Evolutionary conservation across 768 basidiomycete species (phyloP).

Genomic region (Amylocystis lapponica): DNA sequence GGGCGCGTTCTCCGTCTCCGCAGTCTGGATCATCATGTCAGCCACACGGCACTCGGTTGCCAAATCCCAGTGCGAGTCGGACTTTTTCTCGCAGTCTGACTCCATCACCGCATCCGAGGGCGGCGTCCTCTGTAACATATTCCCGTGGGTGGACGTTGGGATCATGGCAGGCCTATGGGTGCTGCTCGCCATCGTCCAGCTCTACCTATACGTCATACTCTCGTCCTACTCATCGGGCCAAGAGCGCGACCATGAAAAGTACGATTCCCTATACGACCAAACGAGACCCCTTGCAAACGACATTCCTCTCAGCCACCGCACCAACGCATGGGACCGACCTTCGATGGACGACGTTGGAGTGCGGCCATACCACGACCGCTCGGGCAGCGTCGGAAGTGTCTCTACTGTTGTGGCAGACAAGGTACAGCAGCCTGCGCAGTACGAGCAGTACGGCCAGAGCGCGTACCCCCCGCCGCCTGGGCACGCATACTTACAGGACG

Average conservation of each 20-base stretch:
- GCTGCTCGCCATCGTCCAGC: slow-evolving; percentile 72
- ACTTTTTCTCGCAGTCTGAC: slow-evolving; percentile 44
- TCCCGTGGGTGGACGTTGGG: slow-evolving; percentile 89
- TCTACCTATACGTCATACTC: slow-evolving; percentile 46
- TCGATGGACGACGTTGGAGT: slow-evolving; percentile 36
- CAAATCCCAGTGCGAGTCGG: slow-evolving; percentile 52
- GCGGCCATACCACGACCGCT: slow-evolving; percentile 39
- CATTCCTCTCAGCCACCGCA: slow-evolving; percentile 59
- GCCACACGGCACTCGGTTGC: slow-evolving; percentile 72
- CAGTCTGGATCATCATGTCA: slow-evolving; percentile 78
- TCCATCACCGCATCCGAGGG: slow-evolving; percentile 43
- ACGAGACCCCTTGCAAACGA: slow-evolving; percentile 48
- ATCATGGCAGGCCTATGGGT: slow-evolving; percentile 89
- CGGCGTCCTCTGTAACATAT: slow-evolving; percentile 77
- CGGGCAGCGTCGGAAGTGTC: slow-evolving; percentile 48
- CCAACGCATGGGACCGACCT: slow-evolving; percentile 66
- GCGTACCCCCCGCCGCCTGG: slow-evolving; percentile 18
- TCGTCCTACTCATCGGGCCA: slow-evolving; percentile 69
- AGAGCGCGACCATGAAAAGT: slow-evolving; percentile 75
- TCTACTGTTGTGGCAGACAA: slow-evolving; percentile 51
- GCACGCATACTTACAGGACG: slow-evolving; percentile 31
- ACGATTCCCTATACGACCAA: slow-evolving; percentile 64
- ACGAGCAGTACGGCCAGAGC: slow-evolving; percentile 18
- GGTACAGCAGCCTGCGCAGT: slow-evolving; percentile 16
- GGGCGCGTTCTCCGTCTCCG: slow-evolving; percentile 69